Conservation (phyloP, 2,329 filamentous ascomycete genomes). For the Thelonectria discophora region DNA sequence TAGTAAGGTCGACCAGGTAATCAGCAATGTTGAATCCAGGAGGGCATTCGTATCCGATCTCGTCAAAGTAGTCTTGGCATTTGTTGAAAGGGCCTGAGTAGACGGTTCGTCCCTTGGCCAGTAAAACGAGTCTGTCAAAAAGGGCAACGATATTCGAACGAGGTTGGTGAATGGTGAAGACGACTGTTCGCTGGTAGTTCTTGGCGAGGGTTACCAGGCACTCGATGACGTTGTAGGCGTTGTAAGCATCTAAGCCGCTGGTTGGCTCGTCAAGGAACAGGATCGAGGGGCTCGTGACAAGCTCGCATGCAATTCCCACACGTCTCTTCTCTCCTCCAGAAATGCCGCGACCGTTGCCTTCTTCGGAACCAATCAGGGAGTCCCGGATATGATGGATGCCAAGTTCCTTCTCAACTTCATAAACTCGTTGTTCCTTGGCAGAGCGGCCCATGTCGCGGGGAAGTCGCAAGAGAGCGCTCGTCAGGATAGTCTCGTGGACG, state of each 20-base stretch:
- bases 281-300: slow-evolving; percentile 97
- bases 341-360: slow-evolving; percentile 92
- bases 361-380: slow-evolving; percentile 94
- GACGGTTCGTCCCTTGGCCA: slow-evolving; percentile 88
- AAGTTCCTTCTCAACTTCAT: slow-evolving; percentile 94
- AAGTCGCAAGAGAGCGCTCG: slow-evolving; percentile 89
- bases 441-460: slow-evolving; percentile 87
- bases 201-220: slow-evolving; percentile 94
- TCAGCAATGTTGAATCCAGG: slow-evolving; percentile 99
- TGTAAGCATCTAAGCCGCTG: slow-evolving; percentile 94
- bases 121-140: slow-evolving; percentile 91
- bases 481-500: slow-evolving; percentile 97
- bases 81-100: slow-evolving; percentile 90
- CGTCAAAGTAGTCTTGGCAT: slow-evolving; percentile 93
- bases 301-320: slow-evolving; percentile 95
- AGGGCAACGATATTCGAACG: slow-evolving; percentile 97
- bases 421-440: slow-evolving; percentile 90
- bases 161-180: slow-evolving; percentile 98
- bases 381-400: slow-evolving; percentile 95
- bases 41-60: slow-evolving; percentile 90
- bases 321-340: slow-evolving; percentile 96
- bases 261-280: slow-evolving; percentile 97
- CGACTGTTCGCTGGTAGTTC: slow-evolving; percentile 94
- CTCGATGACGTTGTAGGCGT: slow-evolving; percentile 97
- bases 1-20: slow-evolving; percentile 95